A percentile compares a stretch with the other conserved stretches of the same genome.
These are phyloP conservation scores for Tylopilus sp. DNA, from an alignment of 768 basidiomycete genomes.

Conservation along the genomic window DNA sequence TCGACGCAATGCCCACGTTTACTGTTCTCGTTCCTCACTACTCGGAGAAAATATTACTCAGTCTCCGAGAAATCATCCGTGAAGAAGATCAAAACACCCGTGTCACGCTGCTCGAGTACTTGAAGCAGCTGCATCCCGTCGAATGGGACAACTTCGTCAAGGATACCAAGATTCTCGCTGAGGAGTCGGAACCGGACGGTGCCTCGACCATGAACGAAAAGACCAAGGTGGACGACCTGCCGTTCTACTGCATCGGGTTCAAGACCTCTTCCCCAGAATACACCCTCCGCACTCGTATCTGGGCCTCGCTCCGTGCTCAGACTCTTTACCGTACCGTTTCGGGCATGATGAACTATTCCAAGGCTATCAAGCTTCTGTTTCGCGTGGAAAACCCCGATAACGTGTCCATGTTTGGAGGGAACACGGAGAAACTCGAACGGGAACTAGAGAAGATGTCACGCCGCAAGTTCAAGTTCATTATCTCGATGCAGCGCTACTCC, in stretches of 20 bases:
- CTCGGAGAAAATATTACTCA: conserved; percentile 96
- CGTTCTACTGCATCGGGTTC: conserved; percentile 99
- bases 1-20: conserved; percentile 99
- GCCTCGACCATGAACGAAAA: conserved; percentile 66
- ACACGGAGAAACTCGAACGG: conserved; percentile 92
- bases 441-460: conserved; percentile 96
- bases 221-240: conserved; percentile 84
- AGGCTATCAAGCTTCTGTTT: conserved; percentile 98
- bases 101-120: conserved; percentile 94
- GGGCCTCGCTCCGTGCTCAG: conserved; percentile 97
- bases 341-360: conserved; percentile 99
- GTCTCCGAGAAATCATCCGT: conserved; percentile 95
- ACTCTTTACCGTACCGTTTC: conserved; percentile 98
- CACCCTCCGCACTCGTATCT: conserved; percentile 97
- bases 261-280: conserved; percentile 99
- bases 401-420: conserved; percentile 93
- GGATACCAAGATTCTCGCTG: conserved; percentile 98
- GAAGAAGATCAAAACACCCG: conserved; percentile 97
- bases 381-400: conserved; percentile 98
- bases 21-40: conserved; percentile 99
- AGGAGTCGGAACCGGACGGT: conserved; percentile 72
- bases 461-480: conserved; percentile 96
- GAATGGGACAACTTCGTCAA: conserved; percentile 99
- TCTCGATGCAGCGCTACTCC: conserved; percentile 98
- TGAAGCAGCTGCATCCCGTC: conserved; percentile 96